Conservation (phyloP, 768 basidiomycete species). For the Termitomyces sp. region DNA sequence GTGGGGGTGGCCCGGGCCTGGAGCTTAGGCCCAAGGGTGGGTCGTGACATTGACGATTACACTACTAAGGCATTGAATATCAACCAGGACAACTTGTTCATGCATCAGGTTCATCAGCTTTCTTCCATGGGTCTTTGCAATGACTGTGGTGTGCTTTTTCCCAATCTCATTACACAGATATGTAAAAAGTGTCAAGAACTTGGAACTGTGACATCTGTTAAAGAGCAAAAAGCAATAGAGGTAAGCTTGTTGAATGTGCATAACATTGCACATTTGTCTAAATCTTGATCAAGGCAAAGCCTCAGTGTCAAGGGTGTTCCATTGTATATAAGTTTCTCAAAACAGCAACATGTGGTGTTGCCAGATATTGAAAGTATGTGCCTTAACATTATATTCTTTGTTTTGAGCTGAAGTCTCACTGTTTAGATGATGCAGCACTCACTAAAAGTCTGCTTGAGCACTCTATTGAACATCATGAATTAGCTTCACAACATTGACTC, state of each 20-base stretch:
- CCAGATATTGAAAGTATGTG: no score
- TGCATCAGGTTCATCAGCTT: neutral
- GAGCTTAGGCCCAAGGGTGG: no score
- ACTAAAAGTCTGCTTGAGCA: no score
- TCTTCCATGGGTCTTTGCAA: neutral
- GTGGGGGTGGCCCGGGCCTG: no score
- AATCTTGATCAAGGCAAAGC: neutral
- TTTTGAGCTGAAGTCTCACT: no score
- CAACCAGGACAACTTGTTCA: neutral
- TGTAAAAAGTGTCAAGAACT: neutral
- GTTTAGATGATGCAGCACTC: no score
- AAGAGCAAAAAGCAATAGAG: neutral
- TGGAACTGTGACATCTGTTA: neutral
- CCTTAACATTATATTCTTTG: no score
- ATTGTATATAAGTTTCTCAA: neutral
- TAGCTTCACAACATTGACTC: no score
- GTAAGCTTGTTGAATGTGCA: neutral
- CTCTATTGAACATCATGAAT: no score
- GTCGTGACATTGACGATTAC: neutral
- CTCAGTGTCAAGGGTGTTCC: constrained; percentile 1
- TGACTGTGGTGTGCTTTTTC: neutral
- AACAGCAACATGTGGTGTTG: neutral
- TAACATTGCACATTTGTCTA: neutral
- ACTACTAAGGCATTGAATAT: no score
- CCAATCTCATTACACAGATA: neutral